Evolutionary conservation across 2,329 filamentous ascomycete species (phyloP), one percentile per base, ranked within the genome.

Genomic region (Periconia macrospinosa): DNA sequence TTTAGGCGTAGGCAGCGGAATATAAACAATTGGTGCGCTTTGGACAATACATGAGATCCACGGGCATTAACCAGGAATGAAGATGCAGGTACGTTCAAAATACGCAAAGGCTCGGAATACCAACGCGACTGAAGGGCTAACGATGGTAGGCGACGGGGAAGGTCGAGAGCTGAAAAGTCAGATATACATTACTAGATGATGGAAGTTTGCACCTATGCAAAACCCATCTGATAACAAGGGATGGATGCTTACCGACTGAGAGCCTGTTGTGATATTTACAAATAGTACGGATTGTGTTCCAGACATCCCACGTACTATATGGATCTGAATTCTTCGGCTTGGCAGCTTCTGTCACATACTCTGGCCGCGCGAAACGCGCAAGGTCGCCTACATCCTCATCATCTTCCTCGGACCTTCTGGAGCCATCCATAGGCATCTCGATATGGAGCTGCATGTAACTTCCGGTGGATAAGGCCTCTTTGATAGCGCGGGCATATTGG

Each of bases 241-340:
- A 45, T 54, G 18, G 41, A 47, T 57, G 72, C 91, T 79, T 87
- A 96, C 93, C 90, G 74, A 97, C 85, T 66, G 86, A 88, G 37
- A 99, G 81, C 71, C 91, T 85, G 52, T 83, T 77, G 73, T 88
- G 88, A 75, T 99, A 97, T 76, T 87, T 89, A 82, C 92, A 97
- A 53, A 91, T 80, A 49, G 87, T 88, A 49, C 94, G 84, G 66
- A 99, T 89, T 19, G 88, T 81, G 71, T 99, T 88, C 94, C 94
- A 99, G 1, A 89, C 88, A 74, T 97, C 92, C 95, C 95, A 99
- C 2, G 87, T 83, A 49, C 87, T 87, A 73, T 91, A 94, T 0
- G 89, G 73, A 65, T 93, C 88, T 55, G 87, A 81, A 13, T 27
- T 55, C 30, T 79, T 76, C 7, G 66, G 64, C 33, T 73, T 60